Conservation (phyloP, 2,329 filamentous ascomycete species). For the Blumeria graminis region DNA sequence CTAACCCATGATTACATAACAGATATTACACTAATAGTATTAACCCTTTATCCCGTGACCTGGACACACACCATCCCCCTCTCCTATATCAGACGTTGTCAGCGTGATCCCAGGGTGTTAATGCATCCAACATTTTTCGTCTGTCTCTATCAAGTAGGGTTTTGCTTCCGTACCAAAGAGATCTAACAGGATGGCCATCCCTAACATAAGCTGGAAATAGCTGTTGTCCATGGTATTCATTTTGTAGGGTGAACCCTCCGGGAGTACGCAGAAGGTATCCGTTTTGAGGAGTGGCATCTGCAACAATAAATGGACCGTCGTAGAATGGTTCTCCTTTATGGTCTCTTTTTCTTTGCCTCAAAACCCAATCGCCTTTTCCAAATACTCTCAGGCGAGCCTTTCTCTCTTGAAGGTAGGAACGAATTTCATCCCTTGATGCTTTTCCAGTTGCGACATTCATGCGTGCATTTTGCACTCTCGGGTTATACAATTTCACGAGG, state of each 20-base stretch:
- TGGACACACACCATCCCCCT: not conserved
- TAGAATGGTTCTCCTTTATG: not conserved
- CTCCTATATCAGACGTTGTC: not conserved
- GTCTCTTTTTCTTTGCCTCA: not conserved
- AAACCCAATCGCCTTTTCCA: not conserved
- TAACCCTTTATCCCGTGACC: too few species aligned
- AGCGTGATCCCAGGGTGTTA: not conserved
- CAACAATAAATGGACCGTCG: not conserved
- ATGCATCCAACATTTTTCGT: not conserved
- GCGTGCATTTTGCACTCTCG: not conserved
- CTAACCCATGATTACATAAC: too few species aligned
- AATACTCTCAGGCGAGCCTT: not conserved
- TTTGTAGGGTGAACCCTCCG: not conserved
- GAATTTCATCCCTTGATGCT: not conserved
- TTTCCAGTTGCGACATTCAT: not conserved
- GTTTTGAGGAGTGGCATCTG: not conserved
- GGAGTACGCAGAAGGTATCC: not conserved
- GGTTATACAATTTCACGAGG: not conserved
- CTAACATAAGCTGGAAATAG: not conserved
- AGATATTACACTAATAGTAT: too few species aligned
- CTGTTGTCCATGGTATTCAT: not conserved
- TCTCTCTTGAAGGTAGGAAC: not conserved
- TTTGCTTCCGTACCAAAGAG: not conserved
- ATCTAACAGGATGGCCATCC: not conserved
- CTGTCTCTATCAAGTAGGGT: not conserved